Base-by-base conservation (phyloP, 192 early-diverging fungal species). In the Mortierella alpina region DNA sequence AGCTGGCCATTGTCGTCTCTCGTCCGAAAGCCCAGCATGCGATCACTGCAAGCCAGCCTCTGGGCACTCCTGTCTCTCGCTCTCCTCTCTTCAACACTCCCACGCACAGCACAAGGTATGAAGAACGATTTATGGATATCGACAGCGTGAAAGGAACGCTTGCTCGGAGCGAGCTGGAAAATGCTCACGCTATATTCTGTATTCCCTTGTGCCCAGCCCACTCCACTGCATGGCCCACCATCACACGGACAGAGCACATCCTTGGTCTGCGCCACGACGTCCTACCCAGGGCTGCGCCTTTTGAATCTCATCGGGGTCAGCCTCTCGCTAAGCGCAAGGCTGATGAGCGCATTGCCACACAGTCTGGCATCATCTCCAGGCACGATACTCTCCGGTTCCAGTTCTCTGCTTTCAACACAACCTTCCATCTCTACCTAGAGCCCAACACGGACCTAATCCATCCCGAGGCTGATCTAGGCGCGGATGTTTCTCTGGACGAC, bases 361-460 rank as follows among this genome's bases (percentile, higher is more conserved):
- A 46, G 17, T 47, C 64, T 10, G 60, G 72, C 20, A 80, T 67
- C 47, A 72, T 80, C 45, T 22, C 59, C 18, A 57, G 59, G 7
- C 83, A 88, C 55, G 93, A 88, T 42, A 87, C 84, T 39, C 77
- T 92, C 61, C 88, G 90, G 54, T 58, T 93, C 9, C 63, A 84
- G 20, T 82, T 94, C 59, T 73, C 63, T 9, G 90, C 90, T 44
- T 92, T 85, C 84, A 92, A 92, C 68, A 84, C 83, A 23, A 92
- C 92, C 3, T 92, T 92, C 52, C 82, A 82, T 62, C 73, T 94
- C 49, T 71, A 93, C 44, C 77, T 94, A 20, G 86, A 90, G 69
- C 92, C 91, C 39, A 94, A 94, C 76, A 61, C 78, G 23, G 92
- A 93, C 63, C 69, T 94, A 54, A 82, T 94, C 54, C 92, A 94